Conservation (phyloP, 2,329 filamentous ascomycete genomes). For the Delphinella strobiligena region DNA sequence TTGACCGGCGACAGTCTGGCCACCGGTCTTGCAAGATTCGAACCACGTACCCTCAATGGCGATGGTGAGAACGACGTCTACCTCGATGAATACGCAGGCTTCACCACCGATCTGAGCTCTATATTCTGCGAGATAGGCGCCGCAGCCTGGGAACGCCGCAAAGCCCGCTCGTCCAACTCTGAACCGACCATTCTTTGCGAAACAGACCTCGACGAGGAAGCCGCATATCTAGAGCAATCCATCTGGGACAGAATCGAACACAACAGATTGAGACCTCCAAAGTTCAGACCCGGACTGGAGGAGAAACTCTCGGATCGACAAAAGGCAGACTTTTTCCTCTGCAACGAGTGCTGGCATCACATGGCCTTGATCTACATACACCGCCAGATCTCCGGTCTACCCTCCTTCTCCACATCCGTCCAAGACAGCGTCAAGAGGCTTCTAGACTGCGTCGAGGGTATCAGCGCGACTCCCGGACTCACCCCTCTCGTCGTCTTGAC, state of each 20-base stretch:
- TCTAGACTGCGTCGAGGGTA: conserved; percentile 1
- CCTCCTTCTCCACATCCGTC: neutral
- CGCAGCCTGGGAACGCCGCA: conserved; percentile 6
- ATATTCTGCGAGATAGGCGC: conserved; percentile 8
- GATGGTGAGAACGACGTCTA: conserved; percentile 4
- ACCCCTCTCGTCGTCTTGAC: conserved; percentile 8
- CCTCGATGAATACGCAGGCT: conserved; percentile 9
- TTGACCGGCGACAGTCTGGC: conserved; percentile 6
- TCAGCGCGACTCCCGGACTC: conserved; percentile 6
- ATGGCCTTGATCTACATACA: conserved; percentile 8
- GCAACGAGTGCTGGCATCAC: conserved; percentile 7
- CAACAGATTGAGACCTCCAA: neutral
- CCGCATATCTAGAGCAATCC: neutral
- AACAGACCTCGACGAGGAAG: conserved; percentile 6
- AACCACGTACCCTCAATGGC: neutral
- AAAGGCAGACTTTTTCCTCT: conserved; percentile 4
- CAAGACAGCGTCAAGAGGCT: conserved; percentile 4
- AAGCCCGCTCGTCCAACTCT: neutral
- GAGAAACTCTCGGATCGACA: conserved; percentile 3
- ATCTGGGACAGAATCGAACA: neutral
- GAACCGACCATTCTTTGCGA: conserved; percentile 2
- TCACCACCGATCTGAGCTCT: conserved; percentile 6
- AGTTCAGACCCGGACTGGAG: conserved; percentile 3
- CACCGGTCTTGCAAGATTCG: conserved; percentile 5
- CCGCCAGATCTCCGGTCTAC: conserved; percentile 2